A percentile compares a stretch with the other conserved stretches of the same genome.
phyloP scores from a whole-genome alignment of 2,329 filamentous ascomycete genomes.

The Penicillium vulpinum region DNA sequence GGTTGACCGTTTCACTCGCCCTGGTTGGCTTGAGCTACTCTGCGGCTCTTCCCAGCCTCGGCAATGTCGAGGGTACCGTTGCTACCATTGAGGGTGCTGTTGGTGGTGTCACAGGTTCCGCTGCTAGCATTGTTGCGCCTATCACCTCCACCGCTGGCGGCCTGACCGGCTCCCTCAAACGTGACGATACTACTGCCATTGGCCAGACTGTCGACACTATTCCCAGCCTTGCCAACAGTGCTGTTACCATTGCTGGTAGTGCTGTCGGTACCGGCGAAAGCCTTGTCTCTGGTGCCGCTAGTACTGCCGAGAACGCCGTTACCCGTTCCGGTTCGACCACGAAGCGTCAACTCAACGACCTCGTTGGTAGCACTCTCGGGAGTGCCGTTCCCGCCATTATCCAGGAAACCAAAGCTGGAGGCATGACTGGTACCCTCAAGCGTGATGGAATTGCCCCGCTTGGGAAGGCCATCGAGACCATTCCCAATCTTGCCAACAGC shows the following conservation, averaged over 20 bases:
- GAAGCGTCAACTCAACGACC: not conserved
- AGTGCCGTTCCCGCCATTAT: not conserved
- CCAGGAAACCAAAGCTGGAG: not conserved
- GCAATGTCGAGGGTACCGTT: conserved; percentile 3
- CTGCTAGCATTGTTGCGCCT: not conserved
- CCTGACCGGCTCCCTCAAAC: conserved; percentile 4
- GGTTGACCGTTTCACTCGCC: conserved; percentile 34
- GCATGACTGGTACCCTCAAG: not conserved
- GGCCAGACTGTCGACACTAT: conserved; percentile 1
- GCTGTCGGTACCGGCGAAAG: conserved; percentile 18
- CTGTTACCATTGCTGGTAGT: conserved; percentile 13
- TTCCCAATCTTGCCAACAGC: conserved; percentile 2
- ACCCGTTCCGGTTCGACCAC: not conserved
- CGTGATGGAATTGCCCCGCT: not conserved
- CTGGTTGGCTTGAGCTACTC: conserved; percentile 32
- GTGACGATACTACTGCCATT: conserved; percentile 3
- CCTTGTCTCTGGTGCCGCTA: not conserved
- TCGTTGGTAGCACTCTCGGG: not conserved
- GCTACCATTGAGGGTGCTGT: conserved; percentile 6
- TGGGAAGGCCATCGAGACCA: not conserved
- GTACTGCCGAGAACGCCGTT: too few relatives aligned
- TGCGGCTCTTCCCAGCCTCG: conserved; percentile 28
- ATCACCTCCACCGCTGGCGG: not conserved
- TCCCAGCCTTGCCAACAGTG: conserved; percentile 15
- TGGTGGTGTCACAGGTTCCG: not conserved